Base-by-base conservation (phyloP, 1,284 basidiomycete species). In the Fomitopsis palustris region DNA sequence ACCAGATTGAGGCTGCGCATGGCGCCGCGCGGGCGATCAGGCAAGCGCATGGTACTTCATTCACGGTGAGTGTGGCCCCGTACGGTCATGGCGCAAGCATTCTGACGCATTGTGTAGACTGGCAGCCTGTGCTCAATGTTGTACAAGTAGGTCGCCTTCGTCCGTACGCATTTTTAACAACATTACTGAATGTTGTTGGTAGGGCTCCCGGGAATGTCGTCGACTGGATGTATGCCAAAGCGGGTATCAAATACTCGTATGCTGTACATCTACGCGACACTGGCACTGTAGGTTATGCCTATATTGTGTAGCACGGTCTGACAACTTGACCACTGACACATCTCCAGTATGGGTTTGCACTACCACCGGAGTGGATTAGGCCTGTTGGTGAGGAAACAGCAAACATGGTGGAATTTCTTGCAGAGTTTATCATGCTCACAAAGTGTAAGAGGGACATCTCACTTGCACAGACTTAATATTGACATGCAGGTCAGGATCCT, bases 231-330 rank as follows among this genome's bases (percentile, higher is more conserved):
- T 93, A 93, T 71, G 81, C 79, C 38, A 75, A 77, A 6, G 80
- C 77, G 4, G 79, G 83, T 31, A 81, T 92, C 64, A 87, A 91
- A 64, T 94, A 88, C 77, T 81, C 86, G 1, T 96, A 90, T 71
- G 86, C 86, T 2, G 82, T 85, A 8, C 90, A 94, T 70, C 72
- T 96, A 58, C 75, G 93, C 52, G 93, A 95, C 74, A 92, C 90
- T 0, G 93, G 92, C 12, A 90, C 89, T 2, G 89, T 92, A 66
- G 65, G 87, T 78, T 3, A 10, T 37, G 10, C 23, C 9, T 39
- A 19, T 16, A 29, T 4, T 29, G 2, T 0, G 17, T 19, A 43
- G 21, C 4, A 37, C 14, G 21, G 43, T 4, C 7, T n/a, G 17
- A 17, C 38, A 21, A 56, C 31, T 21, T 51, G n/a, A 33, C 37